Evolutionary conservation across 352 stramenopile genomes (phyloP).

Genomic region (Blastocystis sp.): DNA sequence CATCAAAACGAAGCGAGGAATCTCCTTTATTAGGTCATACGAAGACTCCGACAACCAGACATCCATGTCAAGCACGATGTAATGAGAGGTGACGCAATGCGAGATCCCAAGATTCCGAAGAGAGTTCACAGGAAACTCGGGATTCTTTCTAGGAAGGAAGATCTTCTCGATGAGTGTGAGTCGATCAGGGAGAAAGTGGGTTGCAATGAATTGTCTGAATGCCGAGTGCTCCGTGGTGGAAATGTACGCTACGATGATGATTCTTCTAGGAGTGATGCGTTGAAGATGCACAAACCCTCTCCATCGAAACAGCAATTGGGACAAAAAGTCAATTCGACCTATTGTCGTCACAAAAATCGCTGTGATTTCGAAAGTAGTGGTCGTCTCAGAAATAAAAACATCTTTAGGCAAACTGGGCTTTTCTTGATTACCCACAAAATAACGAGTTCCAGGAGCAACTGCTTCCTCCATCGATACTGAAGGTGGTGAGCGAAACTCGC

Average conservation of each 20-base stretch:
- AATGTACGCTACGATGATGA: not conserved
- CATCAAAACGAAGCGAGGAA: not conserved
- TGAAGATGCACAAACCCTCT: not conserved
- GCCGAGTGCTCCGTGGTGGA: not conserved
- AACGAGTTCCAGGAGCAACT: not conserved
- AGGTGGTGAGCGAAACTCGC: not conserved
- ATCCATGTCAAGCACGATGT: slow-evolving; percentile 49
- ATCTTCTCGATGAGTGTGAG: not conserved
- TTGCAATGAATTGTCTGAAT: not conserved
- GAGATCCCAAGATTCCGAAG: slow-evolving; percentile 50
- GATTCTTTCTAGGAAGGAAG: not conserved
- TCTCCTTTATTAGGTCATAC: not conserved
- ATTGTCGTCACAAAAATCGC: slow-evolving; percentile 11
- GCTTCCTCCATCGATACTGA: not conserved
- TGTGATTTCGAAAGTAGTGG: not conserved
- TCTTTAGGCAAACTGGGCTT: not conserved
- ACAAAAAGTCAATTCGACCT: not conserved
- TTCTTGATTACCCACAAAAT: not conserved
- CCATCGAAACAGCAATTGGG: slow-evolving; percentile 7
- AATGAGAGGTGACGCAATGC: not conserved
- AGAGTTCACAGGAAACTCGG: slow-evolving; percentile 22
- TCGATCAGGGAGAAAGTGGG: not conserved
- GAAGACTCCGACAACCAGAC: not conserved
- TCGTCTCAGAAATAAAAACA: not conserved
- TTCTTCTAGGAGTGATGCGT: not conserved